Conservation (phyloP, 805 yeast genomes). For the Wickerhamomyces mucosus region DNA sequence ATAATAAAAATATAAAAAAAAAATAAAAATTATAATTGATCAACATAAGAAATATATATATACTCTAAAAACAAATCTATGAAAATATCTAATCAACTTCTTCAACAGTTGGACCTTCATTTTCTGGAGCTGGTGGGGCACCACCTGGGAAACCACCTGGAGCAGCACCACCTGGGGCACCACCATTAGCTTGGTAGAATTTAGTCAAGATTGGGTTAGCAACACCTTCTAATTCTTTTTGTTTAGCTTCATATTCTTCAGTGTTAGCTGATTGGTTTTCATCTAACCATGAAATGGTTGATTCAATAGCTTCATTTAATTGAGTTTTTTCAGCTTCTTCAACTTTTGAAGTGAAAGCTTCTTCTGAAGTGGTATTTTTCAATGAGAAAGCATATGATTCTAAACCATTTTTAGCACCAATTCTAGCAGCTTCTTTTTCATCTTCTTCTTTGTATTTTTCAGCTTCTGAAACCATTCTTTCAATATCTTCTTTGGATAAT, state of each 20-base stretch:
- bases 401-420: conserved; percentile 88
- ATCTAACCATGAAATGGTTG: conserved; percentile 87
- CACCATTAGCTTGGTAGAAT: conserved; percentile 94
- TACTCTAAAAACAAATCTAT: too few species aligned
- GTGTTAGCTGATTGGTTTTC: conserved; percentile 84
- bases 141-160: conserved; percentile 50
- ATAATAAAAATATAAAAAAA: too few species aligned
- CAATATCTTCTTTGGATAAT: conserved; percentile 94
- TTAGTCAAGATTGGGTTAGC: conserved; percentile 96
- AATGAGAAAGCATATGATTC: conserved; percentile 93
- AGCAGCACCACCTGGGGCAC: conserved; percentile 54
- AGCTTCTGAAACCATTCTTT: conserved; percentile 96
- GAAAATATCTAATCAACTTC: conserved; percentile 67
- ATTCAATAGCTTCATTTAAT: conserved; percentile 73
- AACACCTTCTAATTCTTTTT: conserved; percentile 90
- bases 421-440: conserved; percentile 88
- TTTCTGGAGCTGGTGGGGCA: conserved; percentile 37
- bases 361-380: conserved; percentile 73
- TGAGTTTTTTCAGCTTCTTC: conserved; percentile 58
- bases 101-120: conserved; percentile 64
- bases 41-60: too few species aligned
- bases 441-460: conserved; percentile 96
- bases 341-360: conserved; percentile 71
- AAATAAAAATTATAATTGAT: too few species aligned
- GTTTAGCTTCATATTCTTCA: conserved; percentile 87